phyloP scores from a whole-genome alignment of 305 asterid species.

The Fraxinus dipetala region DNA sequence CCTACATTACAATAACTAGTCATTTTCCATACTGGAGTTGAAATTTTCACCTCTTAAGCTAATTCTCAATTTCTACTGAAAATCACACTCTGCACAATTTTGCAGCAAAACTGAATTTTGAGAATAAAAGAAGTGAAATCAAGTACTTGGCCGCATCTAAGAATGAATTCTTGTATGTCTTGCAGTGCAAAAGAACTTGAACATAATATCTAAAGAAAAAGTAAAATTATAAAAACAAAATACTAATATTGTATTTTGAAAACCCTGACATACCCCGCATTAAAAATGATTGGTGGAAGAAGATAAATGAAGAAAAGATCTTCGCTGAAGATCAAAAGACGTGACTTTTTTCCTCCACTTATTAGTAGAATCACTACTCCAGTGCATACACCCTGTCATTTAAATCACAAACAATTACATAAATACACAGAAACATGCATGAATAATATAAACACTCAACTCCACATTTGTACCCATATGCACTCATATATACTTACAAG shows the following conservation, averaged over 20 bases:
- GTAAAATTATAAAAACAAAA: background rate
- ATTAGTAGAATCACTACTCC: slow-evolving; percentile 79
- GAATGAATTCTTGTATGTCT: background rate
- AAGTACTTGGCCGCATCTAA: background rate
- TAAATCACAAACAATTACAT: slow-evolving; percentile 1
- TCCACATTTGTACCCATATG: background rate
- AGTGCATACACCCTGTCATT: slow-evolving; percentile 65
- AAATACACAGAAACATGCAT: background rate
- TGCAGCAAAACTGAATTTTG: background rate
- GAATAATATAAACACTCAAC: background rate
- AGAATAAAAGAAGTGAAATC: background rate
- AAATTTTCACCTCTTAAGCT: slow-evolving; percentile 2
- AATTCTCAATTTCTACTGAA: background rate
- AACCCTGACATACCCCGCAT: slow-evolving; percentile 68
- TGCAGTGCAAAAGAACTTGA: background rate
- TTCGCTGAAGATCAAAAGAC: slow-evolving; percentile 78
- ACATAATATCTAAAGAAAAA: background rate
- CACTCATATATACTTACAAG: slow-evolving; percentile 49
- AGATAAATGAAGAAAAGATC: slow-evolving; percentile 91
- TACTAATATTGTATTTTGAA: background rate
- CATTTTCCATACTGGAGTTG: slow-evolving; percentile 7
- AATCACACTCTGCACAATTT: background rate
- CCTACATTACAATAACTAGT: background rate
- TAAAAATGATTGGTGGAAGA: slow-evolving; percentile 96
- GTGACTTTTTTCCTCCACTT: slow-evolving; percentile 81